Evolutionary conservation across 176 grass and related monocot species (phyloP), one percentile per base, ranked within the genome.

Genomic region (Cocos nucifera): DNA sequence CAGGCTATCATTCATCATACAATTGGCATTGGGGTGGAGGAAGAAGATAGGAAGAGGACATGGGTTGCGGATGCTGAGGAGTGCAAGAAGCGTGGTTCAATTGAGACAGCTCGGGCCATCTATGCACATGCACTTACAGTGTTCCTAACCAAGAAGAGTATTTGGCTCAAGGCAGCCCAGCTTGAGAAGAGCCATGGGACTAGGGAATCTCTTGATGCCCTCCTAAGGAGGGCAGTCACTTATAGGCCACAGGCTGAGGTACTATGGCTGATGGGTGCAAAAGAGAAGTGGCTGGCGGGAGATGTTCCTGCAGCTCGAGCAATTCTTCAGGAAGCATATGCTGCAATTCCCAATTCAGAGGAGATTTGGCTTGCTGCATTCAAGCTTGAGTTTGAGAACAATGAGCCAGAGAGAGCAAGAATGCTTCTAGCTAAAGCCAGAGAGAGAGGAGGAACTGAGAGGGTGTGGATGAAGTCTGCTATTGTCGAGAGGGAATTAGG

Each of bases 1-100:
- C 85, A 95, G 54, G 79, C 90, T 56, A 89, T 95, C 65, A 84
- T 95, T 60, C 89, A 86, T 53, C 83, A 68, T 54, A 95, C 90
- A n/a, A 86, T 95, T 57, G 86, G 90, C 51, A 58, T 86, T 28
- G 90, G 90, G 4, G 90, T 95, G 65, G 90, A 95, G 28, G 85
- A 89, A 59, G 90, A 95, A 73, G 90, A 89, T 69, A 69, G 90
- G 57, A 89, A 88, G 57, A 80, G 79, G 22, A 95, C 90, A 12
- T 95, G 90, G 90, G 90, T 95, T 83, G 90, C 90, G 75, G 90
- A 95, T 79, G 90, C 90, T 15, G 90, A 95, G 66, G 90, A 95
- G 70, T 95, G 90, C 59, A 85, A 95, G 72, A 95, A 95, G 50
- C 86, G 85, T 60, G 86, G 90, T 59, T 95, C 90, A 1, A 79